phyloP scores from a whole-genome alignment of 1,139 yeast species.

The Casaregolazyma lundiana region DNA sequence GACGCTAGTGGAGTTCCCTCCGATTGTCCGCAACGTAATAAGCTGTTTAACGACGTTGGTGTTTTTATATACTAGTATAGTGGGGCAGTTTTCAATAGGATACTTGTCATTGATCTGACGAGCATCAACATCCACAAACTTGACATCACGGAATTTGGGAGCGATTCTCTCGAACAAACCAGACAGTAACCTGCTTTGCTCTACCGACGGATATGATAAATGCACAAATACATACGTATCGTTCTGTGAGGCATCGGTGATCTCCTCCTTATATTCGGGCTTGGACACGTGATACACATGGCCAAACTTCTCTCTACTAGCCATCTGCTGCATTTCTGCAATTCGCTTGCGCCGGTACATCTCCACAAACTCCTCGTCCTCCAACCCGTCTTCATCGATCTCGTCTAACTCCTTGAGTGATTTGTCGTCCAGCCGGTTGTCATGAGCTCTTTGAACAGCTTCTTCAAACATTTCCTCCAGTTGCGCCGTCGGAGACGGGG shows the following conservation, averaged over 20 bases:
- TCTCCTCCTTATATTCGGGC: constrained; percentile 81
- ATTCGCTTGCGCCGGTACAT: constrained; percentile 72
- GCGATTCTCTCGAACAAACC: constrained; percentile 45
- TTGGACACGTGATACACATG: constrained; percentile 70
- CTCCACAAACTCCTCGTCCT: constrained; percentile 70
- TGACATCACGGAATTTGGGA: constrained; percentile 52
- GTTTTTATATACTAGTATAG: constrained; percentile 72
- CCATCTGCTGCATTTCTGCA: constrained; percentile 61
- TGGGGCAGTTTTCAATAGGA: constrained; percentile 88
- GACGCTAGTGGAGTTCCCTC: constrained; percentile 71
- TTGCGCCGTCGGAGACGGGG: constrained; percentile 83
- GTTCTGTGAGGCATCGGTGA: constrained; percentile 68
- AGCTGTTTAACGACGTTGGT: constrained; percentile 73
- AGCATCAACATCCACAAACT: constrained; percentile 87
- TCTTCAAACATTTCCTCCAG: constrained; percentile 84
- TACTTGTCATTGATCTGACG: constrained; percentile 86
- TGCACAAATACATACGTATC: constrained; percentile 64
- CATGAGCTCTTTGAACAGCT: constrained; percentile 71
- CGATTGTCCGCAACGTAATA: constrained; percentile 73
- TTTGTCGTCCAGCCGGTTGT: constrained; percentile 66
- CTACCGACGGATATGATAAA: constrained; percentile 60
- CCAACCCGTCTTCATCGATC: constrained; percentile 64
- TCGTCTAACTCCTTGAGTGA: constrained; percentile 77
- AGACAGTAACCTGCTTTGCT: constrained; percentile 69
- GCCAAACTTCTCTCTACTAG: constrained; percentile 66